Percentiles rank a stretch among this genome's conserved stretches.
Conservation (phyloP, 1,284 basidiomycete genomes). For the Farysia itapuensis region DNA sequence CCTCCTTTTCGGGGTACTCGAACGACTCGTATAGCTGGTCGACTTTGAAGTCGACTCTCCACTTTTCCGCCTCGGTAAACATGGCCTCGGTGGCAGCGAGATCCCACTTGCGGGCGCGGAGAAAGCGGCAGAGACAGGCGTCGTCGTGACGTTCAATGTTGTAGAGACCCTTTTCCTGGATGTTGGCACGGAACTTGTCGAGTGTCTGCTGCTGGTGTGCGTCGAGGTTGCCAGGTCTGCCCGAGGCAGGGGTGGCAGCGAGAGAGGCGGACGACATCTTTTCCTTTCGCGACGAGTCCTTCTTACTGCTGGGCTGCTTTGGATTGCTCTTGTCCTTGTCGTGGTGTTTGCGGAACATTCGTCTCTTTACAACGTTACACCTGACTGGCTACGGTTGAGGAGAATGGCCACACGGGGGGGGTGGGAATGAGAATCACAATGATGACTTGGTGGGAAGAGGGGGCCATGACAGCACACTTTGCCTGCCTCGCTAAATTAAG, state of each 20-base stretch:
- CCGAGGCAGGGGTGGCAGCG: too few species aligned
- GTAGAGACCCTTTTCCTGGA: conserved; percentile 52
- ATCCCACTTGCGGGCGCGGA: conserved; percentile 92
- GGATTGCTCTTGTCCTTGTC: conserved; percentile 25
- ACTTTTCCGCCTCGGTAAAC: conserved; percentile 80
- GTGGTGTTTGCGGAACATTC: conserved; percentile 40
- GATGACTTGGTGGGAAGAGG: too few species aligned
- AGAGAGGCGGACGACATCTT: conserved; percentile 25
- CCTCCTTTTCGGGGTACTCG: conserved; percentile 79
- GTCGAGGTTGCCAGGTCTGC: conserved; percentile 54
- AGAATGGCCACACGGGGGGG: too few species aligned
- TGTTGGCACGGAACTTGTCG: conserved; percentile 45
- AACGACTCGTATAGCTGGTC: conserved; percentile 85
- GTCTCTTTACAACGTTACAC: too few species aligned
- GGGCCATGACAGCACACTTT: too few species aligned
- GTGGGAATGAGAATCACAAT: too few species aligned
- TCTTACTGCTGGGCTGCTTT: conserved; percentile 46
- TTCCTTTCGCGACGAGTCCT: conserved; percentile 12
- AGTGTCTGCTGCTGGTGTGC: conserved; percentile 49
- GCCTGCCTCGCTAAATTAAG: too few species aligned
- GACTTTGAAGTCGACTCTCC: conserved; percentile 85
- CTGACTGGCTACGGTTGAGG: neutral
- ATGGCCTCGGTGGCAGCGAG: conserved; percentile 78
- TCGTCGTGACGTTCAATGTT: conserved; percentile 56
- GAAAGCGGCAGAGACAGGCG: conserved; percentile 65